Evolutionary conservation across 73 alveolate genomes (phyloP), one percentile per base, ranked within the genome.

Genomic region (Tetrahymena malaccensis): DNA sequence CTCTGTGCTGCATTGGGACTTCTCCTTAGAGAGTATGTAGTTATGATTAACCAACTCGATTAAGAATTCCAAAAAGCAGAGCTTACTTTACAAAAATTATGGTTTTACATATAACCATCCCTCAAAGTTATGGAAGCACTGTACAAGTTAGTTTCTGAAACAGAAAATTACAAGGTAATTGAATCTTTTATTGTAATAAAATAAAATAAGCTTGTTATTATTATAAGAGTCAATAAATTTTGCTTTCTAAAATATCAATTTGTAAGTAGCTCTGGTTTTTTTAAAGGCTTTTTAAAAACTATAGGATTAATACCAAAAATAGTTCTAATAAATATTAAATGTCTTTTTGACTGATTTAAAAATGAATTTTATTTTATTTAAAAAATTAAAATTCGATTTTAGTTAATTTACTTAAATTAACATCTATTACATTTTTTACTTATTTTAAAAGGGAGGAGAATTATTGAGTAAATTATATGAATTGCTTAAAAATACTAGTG

Each of bases 31-130:
- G 99, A 98, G 97, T 98, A 98, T 96, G 95, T 98, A 13, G 96
- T 98, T 85, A 96, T 98, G 96, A 99, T 98, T 34, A 98, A 98
- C 94, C 98, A 98, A 95, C 97, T 98, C 85, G 99, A 98, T 95
- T 98, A 98, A 31, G 99, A 98, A 85, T 98, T 98, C 96, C 94
- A 94, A 55, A 97, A 97, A 43, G 97, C 98, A 94, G 98, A 98
- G 56, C 93, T 98, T 84, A 98, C 99, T 83, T 96, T 98, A 31
- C 98, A 98, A 95, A 98, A 98, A 96, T 94, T 98, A 70, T 98
- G 99, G 99, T 98, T 98, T 97, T 97, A 98, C 35, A 96, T 98
- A 83, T 98, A 98, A 89, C 99, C 99, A 37, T 97, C 99, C 35
- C 58, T 98, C 43, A 98, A 99, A 96, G 97, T 98, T 94, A 97